Percentiles rank a stretch among this genome's conserved stretches.
phyloP scores from a whole-genome alignment of 352 stramenopile species.

The Phytophthora pisi region DNA sequence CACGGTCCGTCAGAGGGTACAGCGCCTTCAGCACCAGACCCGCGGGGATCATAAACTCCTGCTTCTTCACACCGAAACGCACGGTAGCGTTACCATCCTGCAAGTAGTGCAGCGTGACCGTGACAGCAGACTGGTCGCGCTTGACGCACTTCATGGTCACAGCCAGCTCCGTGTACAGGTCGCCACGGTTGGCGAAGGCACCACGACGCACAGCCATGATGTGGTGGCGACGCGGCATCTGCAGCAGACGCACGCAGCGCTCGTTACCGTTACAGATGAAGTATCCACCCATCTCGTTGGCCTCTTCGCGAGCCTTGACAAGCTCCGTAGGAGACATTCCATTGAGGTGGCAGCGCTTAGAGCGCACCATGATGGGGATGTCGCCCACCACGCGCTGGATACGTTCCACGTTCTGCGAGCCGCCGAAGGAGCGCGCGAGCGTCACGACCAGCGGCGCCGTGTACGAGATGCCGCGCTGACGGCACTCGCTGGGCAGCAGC shows the following conservation, averaged over 20 bases:
- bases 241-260: slow-evolving; percentile 96
- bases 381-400: slow-evolving; percentile 92
- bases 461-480: slow-evolving; percentile 97
- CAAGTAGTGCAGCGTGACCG: slow-evolving; percentile 98
- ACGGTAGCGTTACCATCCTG: slow-evolving; percentile 96
- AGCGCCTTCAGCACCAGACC: slow-evolving; percentile 98
- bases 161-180: slow-evolving; percentile 96
- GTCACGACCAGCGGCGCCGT: slow-evolving; percentile 94
- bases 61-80: slow-evolving; percentile 96
- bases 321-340: slow-evolving; percentile 87
- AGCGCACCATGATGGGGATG: slow-evolving; percentile 98
- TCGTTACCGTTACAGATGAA: slow-evolving; percentile 99
- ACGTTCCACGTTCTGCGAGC: slow-evolving; percentile 84
- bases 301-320: slow-evolving; percentile 90
- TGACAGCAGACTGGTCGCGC: slow-evolving; percentile 96
- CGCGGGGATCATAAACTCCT: slow-evolving; percentile 98
- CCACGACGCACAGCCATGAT: slow-evolving; percentile 95
- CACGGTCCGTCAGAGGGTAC: slow-evolving; percentile 89
- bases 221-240: slow-evolving; percentile 92
- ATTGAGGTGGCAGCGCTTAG: slow-evolving; percentile 95
- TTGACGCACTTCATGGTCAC: slow-evolving; percentile 97
- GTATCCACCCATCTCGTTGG: slow-evolving; percentile 98
- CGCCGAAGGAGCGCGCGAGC: slow-evolving; percentile 82
- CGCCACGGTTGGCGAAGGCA: slow-evolving; percentile 98
- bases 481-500: slow-evolving; percentile 94